phyloP scores from a whole-genome alignment of 176 grass and related monocot species.

The Pharus latifolius region DNA sequence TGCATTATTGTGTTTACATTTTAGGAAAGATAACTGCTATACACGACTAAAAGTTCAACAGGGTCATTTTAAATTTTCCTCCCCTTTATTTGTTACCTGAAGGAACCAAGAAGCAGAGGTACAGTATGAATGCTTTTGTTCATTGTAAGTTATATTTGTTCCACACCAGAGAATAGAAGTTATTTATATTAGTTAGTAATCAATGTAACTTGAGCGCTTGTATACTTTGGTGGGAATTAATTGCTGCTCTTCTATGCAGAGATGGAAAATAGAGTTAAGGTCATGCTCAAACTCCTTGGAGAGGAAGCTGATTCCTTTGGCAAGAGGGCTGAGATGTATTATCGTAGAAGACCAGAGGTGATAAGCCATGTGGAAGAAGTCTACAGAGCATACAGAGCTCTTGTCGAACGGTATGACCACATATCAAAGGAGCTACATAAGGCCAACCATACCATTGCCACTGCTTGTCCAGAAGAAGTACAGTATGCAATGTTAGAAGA shows the following conservation, averaged over 20 bases:
- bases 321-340: conserved; percentile 74
- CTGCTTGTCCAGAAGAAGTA: conserved; percentile 57
- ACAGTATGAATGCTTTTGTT: background rate
- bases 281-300: conserved; percentile 76
- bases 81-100: no score
- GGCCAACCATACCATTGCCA: conserved; percentile 73
- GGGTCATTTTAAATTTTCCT: no score
- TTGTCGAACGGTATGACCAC: conserved; percentile 77
- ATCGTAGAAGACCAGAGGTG: conserved; percentile 50
- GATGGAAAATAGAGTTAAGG: conserved; percentile 64
- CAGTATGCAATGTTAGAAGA: conserved; percentile 56
- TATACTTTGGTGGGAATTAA: background rate
- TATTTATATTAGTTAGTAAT: background rate
- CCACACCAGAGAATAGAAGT: background rate
- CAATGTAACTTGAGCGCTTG: background rate
- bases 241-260: conserved; percentile 30
- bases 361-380: conserved; percentile 66
- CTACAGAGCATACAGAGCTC: conserved; percentile 69
- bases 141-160: background rate
- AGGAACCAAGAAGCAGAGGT: no score
- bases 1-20: no score
- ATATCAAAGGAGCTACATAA: conserved; percentile 72
- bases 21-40: no score
- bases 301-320: conserved; percentile 80
- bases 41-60: no score